phyloP scores from a whole-genome alignment of 208 protist genomes.

The Trypanosoma lewisi region DNA sequence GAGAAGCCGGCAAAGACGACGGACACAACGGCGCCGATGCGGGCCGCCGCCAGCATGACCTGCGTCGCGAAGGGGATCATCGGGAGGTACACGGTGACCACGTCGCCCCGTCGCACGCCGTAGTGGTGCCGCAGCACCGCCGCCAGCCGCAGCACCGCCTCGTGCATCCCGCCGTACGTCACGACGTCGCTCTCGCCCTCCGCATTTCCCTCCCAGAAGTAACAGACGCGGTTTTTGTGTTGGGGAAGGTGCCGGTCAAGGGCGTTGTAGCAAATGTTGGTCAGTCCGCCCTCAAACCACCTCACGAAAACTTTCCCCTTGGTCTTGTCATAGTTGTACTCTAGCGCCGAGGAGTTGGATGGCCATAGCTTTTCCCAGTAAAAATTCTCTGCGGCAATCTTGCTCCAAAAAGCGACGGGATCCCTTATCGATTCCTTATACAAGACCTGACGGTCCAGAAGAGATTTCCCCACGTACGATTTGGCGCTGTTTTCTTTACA shows the following conservation, averaged over 20 bases:
- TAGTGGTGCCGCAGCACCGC: conserved; percentile 86
- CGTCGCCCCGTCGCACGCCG: conserved; percentile 91
- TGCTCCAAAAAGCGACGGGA: conserved; percentile 64
- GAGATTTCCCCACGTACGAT: conserved; percentile 40
- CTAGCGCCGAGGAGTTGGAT: conserved; percentile 47
- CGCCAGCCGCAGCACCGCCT: conserved; percentile 81
- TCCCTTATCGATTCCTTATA: conserved; percentile 67
- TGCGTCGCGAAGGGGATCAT: conserved; percentile 92
- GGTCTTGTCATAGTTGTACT: conserved; percentile 78
- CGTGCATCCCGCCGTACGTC: conserved; percentile 88
- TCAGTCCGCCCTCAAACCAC: conserved; percentile 83
- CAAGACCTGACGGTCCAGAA: conserved; percentile 51
- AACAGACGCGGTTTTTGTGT: conserved; percentile 74
- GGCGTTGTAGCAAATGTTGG: conserved; percentile 90
- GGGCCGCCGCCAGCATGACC: conserved; percentile 97
- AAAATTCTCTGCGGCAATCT: conserved; percentile 59
- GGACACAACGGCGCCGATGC: conserved; percentile 92
- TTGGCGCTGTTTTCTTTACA: conserved; percentile 23
- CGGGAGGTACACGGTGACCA: conserved; percentile 96
- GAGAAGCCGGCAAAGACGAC: conserved; percentile 90
- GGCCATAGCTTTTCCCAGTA: conserved; percentile 68
- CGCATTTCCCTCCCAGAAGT: conserved; percentile 89
- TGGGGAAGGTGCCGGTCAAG: conserved; percentile 80
- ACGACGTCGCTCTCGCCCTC: conserved; percentile 36
- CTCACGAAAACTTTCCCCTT: conserved; percentile 60